These are phyloP conservation scores for Primulina huaijiensis DNA, from an alignment of 257 asterid genomes.

Conservation along the genomic window DNA sequence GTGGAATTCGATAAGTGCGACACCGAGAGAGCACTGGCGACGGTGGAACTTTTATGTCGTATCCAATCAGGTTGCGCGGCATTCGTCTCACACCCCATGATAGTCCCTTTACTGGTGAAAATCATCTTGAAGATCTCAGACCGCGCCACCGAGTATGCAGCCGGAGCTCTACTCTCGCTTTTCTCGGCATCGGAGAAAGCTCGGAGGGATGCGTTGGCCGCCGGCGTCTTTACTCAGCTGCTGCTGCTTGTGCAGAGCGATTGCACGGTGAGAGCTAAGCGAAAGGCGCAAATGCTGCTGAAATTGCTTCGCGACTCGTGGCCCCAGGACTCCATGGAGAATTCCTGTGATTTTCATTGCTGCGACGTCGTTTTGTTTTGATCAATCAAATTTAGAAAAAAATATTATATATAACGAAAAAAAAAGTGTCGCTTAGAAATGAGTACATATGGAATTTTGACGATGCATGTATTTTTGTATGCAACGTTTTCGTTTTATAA, in stretches of 20 bases:
- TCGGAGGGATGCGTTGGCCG: constrained; percentile 64
- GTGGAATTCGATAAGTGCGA: constrained; percentile 83
- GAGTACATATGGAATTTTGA: constrained; percentile 33
- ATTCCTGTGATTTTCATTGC: constrained; percentile 65
- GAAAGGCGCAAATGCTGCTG: constrained; percentile 91
- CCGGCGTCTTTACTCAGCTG: constrained; percentile 79
- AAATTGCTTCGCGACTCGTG: constrained; percentile 78
- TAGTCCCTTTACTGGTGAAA: constrained; percentile 79
- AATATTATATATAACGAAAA: too few species aligned
- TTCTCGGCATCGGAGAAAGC: constrained; percentile 73
- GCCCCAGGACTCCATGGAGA: constrained; percentile 61
- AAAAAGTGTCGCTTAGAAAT: not conserved
- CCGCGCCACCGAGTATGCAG: constrained; percentile 94
- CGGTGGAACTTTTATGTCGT: constrained; percentile 91
- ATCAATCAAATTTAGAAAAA: not conserved
- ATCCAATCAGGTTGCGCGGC: constrained; percentile 72
- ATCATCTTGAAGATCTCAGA: constrained; percentile 70
- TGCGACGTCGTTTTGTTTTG: constrained; percentile 76
- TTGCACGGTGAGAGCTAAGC: constrained; percentile 93
- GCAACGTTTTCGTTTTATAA: constrained; percentile 13
- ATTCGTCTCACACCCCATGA: constrained; percentile 68
- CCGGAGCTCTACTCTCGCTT: constrained; percentile 80
- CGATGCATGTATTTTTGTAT: constrained; percentile 42
- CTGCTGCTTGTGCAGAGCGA: constrained; percentile 87
- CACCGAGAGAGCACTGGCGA: constrained; percentile 90